phyloP scores from a whole-genome alignment of 140 eudicot species.

The Stevia rebaudiana region DNA sequence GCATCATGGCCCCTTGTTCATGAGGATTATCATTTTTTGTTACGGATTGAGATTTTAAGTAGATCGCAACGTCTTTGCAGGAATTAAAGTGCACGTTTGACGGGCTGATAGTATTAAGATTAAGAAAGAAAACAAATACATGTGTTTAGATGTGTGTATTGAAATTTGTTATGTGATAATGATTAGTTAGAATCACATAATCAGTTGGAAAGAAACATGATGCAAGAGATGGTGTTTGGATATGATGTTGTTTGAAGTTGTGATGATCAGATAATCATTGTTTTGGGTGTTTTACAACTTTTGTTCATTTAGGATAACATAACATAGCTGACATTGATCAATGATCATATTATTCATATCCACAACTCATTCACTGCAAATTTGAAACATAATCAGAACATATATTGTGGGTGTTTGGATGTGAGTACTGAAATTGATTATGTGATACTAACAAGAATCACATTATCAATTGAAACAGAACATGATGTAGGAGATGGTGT shows the following conservation, averaged over 20 bases:
- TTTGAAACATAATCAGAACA: neutral
- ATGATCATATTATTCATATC: too few relatives aligned
- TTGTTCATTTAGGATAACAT: neutral
- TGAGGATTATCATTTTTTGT: slow-evolving; percentile 5
- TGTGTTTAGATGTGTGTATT: neutral
- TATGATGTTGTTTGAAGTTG: neutral
- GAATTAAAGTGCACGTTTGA: neutral
- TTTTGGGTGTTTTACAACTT: neutral
- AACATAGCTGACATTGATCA: neutral
- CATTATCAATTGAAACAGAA: neutral
- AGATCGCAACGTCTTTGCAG: slow-evolving; percentile 27
- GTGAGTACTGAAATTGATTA: neutral
- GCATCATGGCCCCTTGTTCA: neutral
- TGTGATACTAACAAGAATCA: neutral
- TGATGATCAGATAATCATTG: neutral
- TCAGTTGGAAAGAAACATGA: neutral
- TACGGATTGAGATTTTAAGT: slow-evolving; percentile 9
- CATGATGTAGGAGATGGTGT: neutral
- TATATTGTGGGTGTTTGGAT: neutral
- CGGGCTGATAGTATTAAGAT: slow-evolving; percentile 22
- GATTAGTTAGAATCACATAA: neutral
- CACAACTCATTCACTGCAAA: neutral
- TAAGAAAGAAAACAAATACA: neutral
- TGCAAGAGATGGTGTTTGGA: neutral
- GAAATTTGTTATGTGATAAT: neutral